Evolutionary conservation across 371 early-diverging fungal genomes (phyloP).

Genomic region (Caulochytrium protostelioides): DNA sequence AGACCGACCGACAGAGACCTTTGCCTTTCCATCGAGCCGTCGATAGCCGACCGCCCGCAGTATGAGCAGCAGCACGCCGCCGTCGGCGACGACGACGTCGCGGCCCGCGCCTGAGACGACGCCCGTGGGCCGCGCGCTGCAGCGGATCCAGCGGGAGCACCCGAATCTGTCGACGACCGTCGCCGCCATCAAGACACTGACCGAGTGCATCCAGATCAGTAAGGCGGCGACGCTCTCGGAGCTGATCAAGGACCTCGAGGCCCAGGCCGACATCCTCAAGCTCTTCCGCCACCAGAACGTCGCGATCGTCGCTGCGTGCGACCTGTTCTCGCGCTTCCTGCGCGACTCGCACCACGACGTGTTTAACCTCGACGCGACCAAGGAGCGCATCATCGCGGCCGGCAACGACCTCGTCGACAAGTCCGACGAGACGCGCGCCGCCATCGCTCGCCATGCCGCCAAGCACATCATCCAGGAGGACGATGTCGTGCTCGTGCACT

Average conservation of each 20-base stretch:
- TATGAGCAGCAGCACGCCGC: no score
- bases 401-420: conserved; percentile 51
- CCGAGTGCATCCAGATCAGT: no score
- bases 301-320: conserved; percentile 66
- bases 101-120: no score
- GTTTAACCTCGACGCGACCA: conserved; percentile 54
- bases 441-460: conserved; percentile 59
- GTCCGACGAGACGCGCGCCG: conserved; percentile 42
- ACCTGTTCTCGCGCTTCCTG: conserved; percentile 61
- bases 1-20: no score
- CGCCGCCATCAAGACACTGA: no score
- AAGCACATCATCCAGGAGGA: conserved; percentile 79
- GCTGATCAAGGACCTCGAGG: conserved; percentile 55
- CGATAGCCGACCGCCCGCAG: no score
- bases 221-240: conserved; percentile 46
- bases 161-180: no score
- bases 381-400: conserved; percentile 42
- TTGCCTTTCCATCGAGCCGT: no score
- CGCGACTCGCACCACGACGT: conserved; percentile 44
- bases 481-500: conserved; percentile 68
- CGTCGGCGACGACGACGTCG: no score
- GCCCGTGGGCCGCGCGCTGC: no score
- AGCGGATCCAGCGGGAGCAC: no score
- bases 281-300: conserved; percentile 34
- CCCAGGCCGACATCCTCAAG: conserved; percentile 36